A percentile compares a stretch with the other conserved stretches of the same genome.
Evolutionary conservation across 495 filamentous ascomycete species (phyloP).

Genomic region (Penicillium verhagenii): DNA sequence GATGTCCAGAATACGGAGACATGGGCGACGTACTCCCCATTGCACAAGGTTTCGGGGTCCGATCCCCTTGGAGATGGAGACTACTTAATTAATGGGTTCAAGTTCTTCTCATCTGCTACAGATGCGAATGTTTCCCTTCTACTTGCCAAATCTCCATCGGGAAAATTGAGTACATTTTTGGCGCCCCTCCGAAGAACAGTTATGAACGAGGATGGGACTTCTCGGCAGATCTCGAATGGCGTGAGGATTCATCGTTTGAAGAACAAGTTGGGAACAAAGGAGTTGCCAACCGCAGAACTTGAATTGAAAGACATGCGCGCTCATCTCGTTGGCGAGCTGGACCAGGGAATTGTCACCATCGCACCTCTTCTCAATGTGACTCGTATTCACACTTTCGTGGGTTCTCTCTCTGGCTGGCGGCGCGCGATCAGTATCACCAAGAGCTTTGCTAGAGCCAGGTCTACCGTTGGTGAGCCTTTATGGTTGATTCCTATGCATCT

Average conservation of each 20-base stretch:
- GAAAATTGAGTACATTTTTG: constrained; percentile 62
- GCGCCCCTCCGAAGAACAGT: constrained; percentile 58
- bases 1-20: constrained; percentile 75
- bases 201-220: constrained; percentile 16
- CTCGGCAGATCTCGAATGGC: constrained; percentile 51
- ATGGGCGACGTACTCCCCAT: constrained; percentile 44
- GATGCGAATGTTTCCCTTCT: constrained; percentile 68
- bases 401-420: constrained; percentile 55
- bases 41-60: constrained; percentile 6
- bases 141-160: constrained; percentile 61
- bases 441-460: constrained; percentile 54
- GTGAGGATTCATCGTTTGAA: constrained; percentile 68
- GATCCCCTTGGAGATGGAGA: constrained; percentile 28
- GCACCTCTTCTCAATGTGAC: constrained; percentile 68
- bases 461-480: constrained; percentile 51
- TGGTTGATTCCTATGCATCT: constrained; percentile 59
- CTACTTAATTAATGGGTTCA: constrained; percentile 62
- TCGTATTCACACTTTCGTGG: constrained; percentile 60
- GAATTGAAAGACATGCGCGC: constrained; percentile 61
- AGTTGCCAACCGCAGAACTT: constrained; percentile 69
- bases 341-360: constrained; percentile 65
- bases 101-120: constrained; percentile 76
- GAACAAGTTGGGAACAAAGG: constrained; percentile 66
- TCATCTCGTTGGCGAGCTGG: constrained; percentile 61
- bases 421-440: constrained; percentile 61